Evolutionary conservation across 331 rosid genomes (phyloP).

Genomic region (Spiraea crenata): DNA sequence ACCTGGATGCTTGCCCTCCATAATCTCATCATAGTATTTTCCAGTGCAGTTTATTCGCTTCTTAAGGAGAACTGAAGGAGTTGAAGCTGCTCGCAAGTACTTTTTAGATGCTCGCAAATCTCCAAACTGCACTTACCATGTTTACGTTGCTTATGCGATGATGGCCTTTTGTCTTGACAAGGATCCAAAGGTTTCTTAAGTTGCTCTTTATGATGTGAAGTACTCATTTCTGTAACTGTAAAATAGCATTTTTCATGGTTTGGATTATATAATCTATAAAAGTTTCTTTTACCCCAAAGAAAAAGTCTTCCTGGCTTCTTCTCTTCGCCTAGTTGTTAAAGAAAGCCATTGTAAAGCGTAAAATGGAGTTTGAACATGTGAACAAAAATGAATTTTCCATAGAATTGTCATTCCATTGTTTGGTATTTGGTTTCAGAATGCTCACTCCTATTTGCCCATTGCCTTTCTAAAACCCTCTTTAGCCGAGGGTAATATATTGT

Average conservation of each 20-base stretch:
- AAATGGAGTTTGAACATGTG: no score
- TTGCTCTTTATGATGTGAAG: constrained; percentile 6
- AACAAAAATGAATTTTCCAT: no score
- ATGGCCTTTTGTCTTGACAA: constrained; percentile 93
- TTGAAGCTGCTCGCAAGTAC: constrained; percentile 95
- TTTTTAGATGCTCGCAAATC: constrained; percentile 91
- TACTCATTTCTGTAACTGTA: not conserved
- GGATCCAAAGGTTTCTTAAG: constrained; percentile 71
- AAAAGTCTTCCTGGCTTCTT: not conserved
- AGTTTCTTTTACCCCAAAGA: not conserved
- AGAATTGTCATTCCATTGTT: not conserved
- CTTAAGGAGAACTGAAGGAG: constrained; percentile 89
- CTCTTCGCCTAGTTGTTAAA: constrained; percentile 4
- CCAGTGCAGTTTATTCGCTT: constrained; percentile 87
- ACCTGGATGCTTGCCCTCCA: not conserved
- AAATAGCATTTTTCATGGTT: constrained; percentile 15
- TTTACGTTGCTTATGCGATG: constrained; percentile 90
- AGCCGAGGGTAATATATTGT: no score
- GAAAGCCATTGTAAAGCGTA: not conserved
- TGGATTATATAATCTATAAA: constrained; percentile 13
- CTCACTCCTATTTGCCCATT: not conserved
- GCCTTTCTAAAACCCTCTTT: no score
- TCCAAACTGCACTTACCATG: constrained; percentile 83
- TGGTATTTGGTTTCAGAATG: not conserved
- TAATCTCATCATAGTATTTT: constrained; percentile 35